Evolutionary conservation across 176 grass and related monocot genomes (phyloP).

Genomic region (Canna indica): DNA sequence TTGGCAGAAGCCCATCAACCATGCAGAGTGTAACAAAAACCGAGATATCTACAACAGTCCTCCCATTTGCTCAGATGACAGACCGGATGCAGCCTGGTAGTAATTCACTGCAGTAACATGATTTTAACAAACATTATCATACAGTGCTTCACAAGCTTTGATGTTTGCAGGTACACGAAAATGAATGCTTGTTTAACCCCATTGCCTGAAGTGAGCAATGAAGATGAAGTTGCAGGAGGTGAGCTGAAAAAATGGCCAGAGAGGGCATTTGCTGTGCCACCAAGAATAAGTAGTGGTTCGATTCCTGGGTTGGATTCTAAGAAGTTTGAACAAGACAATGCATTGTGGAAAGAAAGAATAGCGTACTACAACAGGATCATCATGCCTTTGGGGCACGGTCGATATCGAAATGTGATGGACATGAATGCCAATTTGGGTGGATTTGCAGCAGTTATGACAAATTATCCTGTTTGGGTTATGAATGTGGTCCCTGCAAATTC

Average conservation of each 20-base stretch:
- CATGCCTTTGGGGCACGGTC: constrained; percentile 39
- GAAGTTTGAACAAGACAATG: constrained; percentile 84
- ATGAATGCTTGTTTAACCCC: constrained; percentile 86
- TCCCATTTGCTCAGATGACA: constrained; percentile 73
- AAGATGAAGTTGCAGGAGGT: constrained; percentile 75
- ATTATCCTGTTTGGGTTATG: constrained; percentile 88
- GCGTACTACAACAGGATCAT: constrained; percentile 51
- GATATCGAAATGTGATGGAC: constrained; percentile 93
- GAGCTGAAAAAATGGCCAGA: constrained; percentile 60
- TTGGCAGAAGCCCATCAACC: constrained; percentile 95
- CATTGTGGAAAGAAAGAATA: constrained; percentile 63
- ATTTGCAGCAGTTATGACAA: constrained; percentile 55
- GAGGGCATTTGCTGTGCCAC: constrained; percentile 58
- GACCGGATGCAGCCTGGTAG: constrained; percentile 77
- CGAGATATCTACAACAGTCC: constrained; percentile 56
- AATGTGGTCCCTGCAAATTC: constrained; percentile 66
- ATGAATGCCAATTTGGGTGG: constrained; percentile 90
- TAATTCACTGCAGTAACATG: background rate
- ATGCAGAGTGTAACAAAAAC: constrained; percentile 49
- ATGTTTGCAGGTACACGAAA: constrained; percentile 63
- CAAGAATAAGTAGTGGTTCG: constrained; percentile 67
- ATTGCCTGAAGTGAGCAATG: constrained; percentile 61
- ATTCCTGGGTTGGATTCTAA: constrained; percentile 54
- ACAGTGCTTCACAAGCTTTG: background rate
- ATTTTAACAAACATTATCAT: background rate